Base-by-base conservation (phyloP, 179 eudicot genomes). In the Vitellaria paradoxa region DNA sequence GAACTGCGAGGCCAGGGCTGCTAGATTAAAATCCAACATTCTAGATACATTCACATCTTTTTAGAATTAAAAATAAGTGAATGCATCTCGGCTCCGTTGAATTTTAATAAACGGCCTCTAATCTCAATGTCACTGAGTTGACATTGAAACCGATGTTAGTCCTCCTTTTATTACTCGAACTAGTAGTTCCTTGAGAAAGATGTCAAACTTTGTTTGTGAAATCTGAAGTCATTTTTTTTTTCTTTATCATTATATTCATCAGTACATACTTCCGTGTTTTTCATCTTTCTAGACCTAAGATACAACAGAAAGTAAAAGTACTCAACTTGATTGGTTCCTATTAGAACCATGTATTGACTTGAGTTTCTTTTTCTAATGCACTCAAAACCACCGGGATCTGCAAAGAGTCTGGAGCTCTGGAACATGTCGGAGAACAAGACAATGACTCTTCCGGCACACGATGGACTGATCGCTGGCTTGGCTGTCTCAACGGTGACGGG, bases 381-480 rank as follows among this genome's bases (percentile, higher is more conserved):
- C 50, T 30, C 59, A 26, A 71, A n/a, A 71, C 40, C 20, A 5
- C 2, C 50, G 20, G 17, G 23, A 59, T 12, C 46, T 71, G 20
- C 70, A 67, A 76, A 86, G 91, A 86, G 86, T 20, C 67, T 88
- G 71, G 91, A 84, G 86, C 85, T 88, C 1, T 88, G 91, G 91
- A 86, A 88, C 87, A 88, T 83, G 91, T 40, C 74, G 0, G 98
- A 91, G 75, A 93, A 93, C 89, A 93, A 87, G 89, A 96, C 93
- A 55, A 96, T 96, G 99, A 90, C 94, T 3, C 86, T 93, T 30
- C 20, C 89, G 14, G 98, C 94, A 15, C 99, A 96, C 72, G 99
- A 93, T 9, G 92, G 91, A 79, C 87, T 93, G 74, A 90, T 94
- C 76, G 87, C 96, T 0, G 82, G 90, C 6, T 79, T 94, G 82